phyloP scores from a whole-genome alignment of 73 alveolate species.

The Chromera velia region DNA sequence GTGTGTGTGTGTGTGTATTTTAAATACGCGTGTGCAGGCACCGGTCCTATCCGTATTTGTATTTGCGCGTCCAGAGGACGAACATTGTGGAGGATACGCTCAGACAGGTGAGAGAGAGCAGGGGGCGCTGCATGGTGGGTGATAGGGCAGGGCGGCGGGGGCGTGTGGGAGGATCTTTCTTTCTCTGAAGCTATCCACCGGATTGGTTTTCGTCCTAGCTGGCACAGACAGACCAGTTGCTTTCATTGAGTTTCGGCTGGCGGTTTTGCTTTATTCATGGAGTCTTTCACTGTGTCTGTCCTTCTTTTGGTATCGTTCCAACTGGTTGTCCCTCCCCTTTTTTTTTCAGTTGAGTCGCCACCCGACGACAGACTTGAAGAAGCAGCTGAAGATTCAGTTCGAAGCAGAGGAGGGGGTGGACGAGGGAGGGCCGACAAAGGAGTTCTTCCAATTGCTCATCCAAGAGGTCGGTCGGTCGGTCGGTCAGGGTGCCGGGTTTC shows the following conservation, averaged over 20 bases:
- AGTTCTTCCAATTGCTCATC: constrained; percentile 78
- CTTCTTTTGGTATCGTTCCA: no score
- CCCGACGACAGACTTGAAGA: constrained; percentile 61
- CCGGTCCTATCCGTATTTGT: constrained; percentile 45
- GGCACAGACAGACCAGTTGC: no score
- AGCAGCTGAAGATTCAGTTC: constrained; percentile 79
- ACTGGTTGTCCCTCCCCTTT: no score
- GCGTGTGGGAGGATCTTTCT: no score
- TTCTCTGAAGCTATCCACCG: no score
- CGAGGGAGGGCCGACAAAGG: constrained; percentile 97
- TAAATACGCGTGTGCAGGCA: no score
- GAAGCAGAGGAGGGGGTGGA: constrained; percentile 90
- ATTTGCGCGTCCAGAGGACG: constrained; percentile 62
- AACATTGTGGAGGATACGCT: constrained; percentile 72
- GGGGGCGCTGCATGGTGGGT: background rate
- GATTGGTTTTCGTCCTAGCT: no score
- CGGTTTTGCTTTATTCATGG: constrained; percentile 8
- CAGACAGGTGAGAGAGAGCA: constrained; percentile 20
- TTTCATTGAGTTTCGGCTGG: background rate
- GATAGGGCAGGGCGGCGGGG: no score
- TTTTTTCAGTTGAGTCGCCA: no score
- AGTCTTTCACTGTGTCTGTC: no score
- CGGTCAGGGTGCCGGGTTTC: no score
- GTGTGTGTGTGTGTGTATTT: constrained; percentile 4
- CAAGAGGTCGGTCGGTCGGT: no score